A percentile compares a stretch with the other conserved stretches of the same genome.
Conservation (phyloP, 495 filamentous ascomycete species). For the Lophiotrema nucula region DNA sequence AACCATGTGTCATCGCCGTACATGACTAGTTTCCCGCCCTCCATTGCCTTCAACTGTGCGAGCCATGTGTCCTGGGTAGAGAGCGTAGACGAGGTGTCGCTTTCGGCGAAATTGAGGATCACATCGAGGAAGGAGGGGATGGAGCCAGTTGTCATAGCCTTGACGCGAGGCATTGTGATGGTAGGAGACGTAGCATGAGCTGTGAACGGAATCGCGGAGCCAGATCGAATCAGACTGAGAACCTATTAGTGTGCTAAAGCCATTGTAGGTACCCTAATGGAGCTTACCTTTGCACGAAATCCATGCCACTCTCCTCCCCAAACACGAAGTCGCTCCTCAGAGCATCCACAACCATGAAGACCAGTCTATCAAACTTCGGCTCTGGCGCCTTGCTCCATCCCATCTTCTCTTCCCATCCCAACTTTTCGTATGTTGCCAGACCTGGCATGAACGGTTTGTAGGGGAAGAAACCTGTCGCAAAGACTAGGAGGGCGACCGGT, state of each 20-base stretch:
- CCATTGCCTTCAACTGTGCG: conserved; percentile 77
- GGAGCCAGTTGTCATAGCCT: conserved; percentile 95
- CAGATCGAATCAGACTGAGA: conserved; percentile 74
- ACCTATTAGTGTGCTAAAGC: conserved; percentile 27
- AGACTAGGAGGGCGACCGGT: conserved; percentile 72
- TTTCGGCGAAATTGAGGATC: conserved; percentile 94
- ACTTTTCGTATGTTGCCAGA: conserved; percentile 58
- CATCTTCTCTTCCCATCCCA: conserved; percentile 6
- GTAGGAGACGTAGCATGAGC: conserved; percentile 95
- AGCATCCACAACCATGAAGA: conserved; percentile 98
- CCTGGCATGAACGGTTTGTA: conserved; percentile 93
- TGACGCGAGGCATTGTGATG: conserved; percentile 96
- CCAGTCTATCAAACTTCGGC: conserved; percentile 77
- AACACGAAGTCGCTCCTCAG: conserved; percentile 93
- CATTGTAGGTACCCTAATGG: not conserved
- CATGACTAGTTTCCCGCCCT: conserved; percentile 74
- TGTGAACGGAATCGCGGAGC: conserved; percentile 86
- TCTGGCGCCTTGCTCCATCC: conserved; percentile 46
- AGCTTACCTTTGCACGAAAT: conserved; percentile 78
- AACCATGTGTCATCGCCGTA: conserved; percentile 99
- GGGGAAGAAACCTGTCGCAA: conserved; percentile 93
- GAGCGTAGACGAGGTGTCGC: conserved; percentile 82
- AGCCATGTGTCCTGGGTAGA: conserved; percentile 92
- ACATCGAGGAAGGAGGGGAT: conserved; percentile 96
- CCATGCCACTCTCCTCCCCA: conserved; percentile 73